These are phyloP conservation scores for Epichloe festucae DNA, from an alignment of 2,329 filamentous ascomycete species.

Conservation along the genomic window DNA sequence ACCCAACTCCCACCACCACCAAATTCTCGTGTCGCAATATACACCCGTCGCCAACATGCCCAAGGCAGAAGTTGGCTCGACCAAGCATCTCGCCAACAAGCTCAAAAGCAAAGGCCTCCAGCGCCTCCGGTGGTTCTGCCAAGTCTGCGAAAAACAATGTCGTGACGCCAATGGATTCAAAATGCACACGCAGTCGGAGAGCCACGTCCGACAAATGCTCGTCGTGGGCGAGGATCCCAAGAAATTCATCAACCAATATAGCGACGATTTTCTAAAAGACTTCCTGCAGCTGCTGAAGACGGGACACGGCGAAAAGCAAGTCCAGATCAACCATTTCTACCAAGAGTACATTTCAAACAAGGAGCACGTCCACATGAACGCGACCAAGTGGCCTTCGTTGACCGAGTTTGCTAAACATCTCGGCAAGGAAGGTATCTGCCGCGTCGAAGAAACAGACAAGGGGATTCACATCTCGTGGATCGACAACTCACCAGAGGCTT, in stretches of 20 bases:
- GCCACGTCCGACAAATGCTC: slow-evolving; percentile 79
- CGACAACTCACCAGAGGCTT: slow-evolving; percentile 77
- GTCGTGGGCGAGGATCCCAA: slow-evolving; percentile 77
- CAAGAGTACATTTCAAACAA: slow-evolving; percentile 74
- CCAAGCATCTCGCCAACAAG: slow-evolving; percentile 83
- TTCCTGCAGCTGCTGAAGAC: slow-evolving; percentile 69
- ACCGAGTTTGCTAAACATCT: slow-evolving; percentile 85
- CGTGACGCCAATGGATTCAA: slow-evolving; percentile 87
- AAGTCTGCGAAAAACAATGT: slow-evolving; percentile 52
- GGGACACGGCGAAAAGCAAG: slow-evolving; percentile 78
- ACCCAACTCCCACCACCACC: neutral
- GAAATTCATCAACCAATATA: slow-evolving; percentile 72
- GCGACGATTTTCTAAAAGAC: slow-evolving; percentile 66
- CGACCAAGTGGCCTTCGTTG: slow-evolving; percentile 76
- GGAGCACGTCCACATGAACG: slow-evolving; percentile 86
- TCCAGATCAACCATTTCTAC: slow-evolving; percentile 88
- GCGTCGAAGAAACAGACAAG: slow-evolving; percentile 80
- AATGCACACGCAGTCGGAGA: slow-evolving; percentile 74
- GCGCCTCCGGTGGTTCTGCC: slow-evolving; percentile 83
- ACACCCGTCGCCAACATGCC: slow-evolving; percentile 48
- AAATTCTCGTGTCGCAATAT: neutral
- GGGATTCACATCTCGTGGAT: slow-evolving; percentile 82
- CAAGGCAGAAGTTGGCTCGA: slow-evolving; percentile 81
- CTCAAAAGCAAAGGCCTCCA: slow-evolving; percentile 72
- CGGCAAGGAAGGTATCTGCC: slow-evolving; percentile 73